Percentiles rank a stretch among this genome's conserved stretches.
Evolutionary conservation across 768 basidiomycete genomes (phyloP).

Genomic region (Collybiopsis confluens): DNA sequence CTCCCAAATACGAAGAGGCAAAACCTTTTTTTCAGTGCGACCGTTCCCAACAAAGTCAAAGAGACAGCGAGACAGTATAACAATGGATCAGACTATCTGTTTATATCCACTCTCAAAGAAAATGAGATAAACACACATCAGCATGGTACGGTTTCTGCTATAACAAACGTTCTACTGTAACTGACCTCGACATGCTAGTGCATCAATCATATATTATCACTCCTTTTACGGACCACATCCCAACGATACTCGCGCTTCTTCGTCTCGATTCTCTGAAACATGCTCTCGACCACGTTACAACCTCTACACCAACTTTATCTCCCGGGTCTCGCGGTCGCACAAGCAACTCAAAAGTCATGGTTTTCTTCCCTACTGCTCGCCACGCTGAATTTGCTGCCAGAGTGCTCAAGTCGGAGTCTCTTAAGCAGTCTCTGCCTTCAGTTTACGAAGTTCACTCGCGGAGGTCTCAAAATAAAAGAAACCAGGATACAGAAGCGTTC

Average conservation of each 20-base stretch:
- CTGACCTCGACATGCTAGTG: conserved; percentile 22
- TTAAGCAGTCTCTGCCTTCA: conserved; percentile 26
- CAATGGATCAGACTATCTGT: conserved; percentile 29
- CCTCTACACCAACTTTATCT: conserved; percentile 4
- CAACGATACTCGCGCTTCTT: conserved; percentile 36
- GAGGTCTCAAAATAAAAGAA: conserved; percentile 45
- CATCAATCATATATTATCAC: conserved; percentile 42
- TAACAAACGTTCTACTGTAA: neutral
- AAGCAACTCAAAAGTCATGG: conserved; percentile 40
- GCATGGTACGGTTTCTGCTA: conserved; percentile 36
- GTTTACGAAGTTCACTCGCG: conserved; percentile 56
- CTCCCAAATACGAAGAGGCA: conserved; percentile 48
- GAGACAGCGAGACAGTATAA: conserved; percentile 28
- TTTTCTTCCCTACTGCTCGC: conserved; percentile 67
- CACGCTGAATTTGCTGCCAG: conserved; percentile 41
- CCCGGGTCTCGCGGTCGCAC: conserved; percentile 8
- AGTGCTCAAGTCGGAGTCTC: conserved; percentile 24
- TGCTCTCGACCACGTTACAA: conserved; percentile 8
- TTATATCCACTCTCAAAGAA: conserved; percentile 54
- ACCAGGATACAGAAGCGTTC: conserved; percentile 47
- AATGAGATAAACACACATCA: conserved; percentile 60
- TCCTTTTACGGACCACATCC: conserved; percentile 36
- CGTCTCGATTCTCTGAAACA: conserved; percentile 27
- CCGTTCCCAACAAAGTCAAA: conserved; percentile 66
- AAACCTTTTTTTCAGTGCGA: conserved; percentile 70